A percentile compares a stretch with the other conserved stretches of the same genome.
These are phyloP conservation scores for Clarkia xantiana DNA, from an alignment of 345 rosid genomes.

Conservation along the genomic window DNA sequence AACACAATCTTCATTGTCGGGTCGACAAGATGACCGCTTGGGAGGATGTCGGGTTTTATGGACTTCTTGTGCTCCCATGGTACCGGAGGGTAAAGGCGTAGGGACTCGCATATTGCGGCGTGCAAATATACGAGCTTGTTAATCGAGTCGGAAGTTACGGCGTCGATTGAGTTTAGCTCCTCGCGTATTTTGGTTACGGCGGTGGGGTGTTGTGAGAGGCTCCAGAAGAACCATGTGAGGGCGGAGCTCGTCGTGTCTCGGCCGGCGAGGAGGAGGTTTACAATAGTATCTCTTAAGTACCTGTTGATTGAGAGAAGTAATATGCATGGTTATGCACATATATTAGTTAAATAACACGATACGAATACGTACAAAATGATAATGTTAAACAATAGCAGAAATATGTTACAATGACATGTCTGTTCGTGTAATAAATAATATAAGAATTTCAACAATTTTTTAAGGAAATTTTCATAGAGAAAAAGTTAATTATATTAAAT, in stretches of 20 bases:
- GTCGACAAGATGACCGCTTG: slow-evolving; percentile 25
- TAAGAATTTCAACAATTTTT: too few species aligned
- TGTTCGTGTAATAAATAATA: too few species aligned
- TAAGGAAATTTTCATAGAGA: too few species aligned
- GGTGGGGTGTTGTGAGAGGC: slow-evolving; percentile 15
- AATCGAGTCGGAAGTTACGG: not conserved
- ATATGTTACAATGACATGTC: too few species aligned
- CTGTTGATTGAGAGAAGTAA: too few species aligned
- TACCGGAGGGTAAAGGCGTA: slow-evolving; percentile 41
- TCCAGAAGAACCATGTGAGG: slow-evolving; percentile 38
- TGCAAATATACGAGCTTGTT: slow-evolving; percentile 35
- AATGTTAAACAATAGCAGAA: too few species aligned
- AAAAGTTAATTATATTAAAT: too few species aligned
- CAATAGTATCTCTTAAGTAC: slow-evolving; percentile 28
- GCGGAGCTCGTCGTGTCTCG: slow-evolving; percentile 26
- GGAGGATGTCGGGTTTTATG: slow-evolving; percentile 14
- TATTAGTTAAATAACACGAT: too few species aligned
- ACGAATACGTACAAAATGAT: too few species aligned
- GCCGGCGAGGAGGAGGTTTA: slow-evolving; percentile 39
- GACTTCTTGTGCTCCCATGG: slow-evolving; percentile 22
- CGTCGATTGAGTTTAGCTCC: slow-evolving; percentile 17
- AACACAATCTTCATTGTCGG: slow-evolving; percentile 17
- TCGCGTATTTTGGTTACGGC: slow-evolving; percentile 23
- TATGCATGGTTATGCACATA: too few species aligned
- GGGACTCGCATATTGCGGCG: slow-evolving; percentile 28